Conservation (phyloP, 2,329 filamentous ascomycete species). For the Passalora sequoiae region DNA sequence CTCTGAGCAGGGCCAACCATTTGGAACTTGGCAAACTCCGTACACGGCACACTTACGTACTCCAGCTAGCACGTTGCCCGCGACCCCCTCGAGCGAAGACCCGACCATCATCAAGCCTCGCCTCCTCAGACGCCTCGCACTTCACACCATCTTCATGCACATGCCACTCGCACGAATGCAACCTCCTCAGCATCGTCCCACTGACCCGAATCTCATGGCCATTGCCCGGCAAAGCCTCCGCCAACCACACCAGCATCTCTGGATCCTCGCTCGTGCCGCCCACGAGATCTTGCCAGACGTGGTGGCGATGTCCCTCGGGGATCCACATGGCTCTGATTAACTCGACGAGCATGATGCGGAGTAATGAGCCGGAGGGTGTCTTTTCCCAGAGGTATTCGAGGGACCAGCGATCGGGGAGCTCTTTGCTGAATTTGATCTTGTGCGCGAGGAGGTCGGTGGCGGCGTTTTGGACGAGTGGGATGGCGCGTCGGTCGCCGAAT, state of each 20-base stretch:
- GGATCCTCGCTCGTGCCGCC: conserved; percentile 8
- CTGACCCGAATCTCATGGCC: conserved; percentile 6
- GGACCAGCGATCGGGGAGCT: conserved; percentile 12
- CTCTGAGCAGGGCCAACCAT: too few relatives aligned
- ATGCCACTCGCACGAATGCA: conserved; percentile 14
- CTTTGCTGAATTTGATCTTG: conserved; percentile 8
- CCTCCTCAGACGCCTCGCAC: conserved; percentile 7
- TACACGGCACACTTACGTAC: background rate
- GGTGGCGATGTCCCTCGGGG: conserved; percentile 4
- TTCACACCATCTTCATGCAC: conserved; percentile 6
- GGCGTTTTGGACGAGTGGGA: conserved; percentile 18
- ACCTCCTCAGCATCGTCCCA: conserved; percentile 1
- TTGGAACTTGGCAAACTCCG: too few relatives aligned
- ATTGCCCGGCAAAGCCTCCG: conserved; percentile 4
- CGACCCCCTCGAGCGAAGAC: background rate
- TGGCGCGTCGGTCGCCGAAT: conserved; percentile 9
- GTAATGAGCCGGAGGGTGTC: conserved; percentile 4
- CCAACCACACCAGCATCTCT: conserved; percentile 7
- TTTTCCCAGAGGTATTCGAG: conserved; percentile 14
- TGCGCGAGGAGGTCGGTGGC: conserved; percentile 9
- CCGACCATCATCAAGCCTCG: conserved; percentile 3
- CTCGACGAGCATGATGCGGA: conserved; percentile 12
- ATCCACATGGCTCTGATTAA: conserved; percentile 15
- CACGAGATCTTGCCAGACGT: conserved; percentile 9
- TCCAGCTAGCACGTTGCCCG: background rate